Evolutionary conservation across 306 rosid genomes (phyloP).

Genomic region (Purshia tridentata): DNA sequence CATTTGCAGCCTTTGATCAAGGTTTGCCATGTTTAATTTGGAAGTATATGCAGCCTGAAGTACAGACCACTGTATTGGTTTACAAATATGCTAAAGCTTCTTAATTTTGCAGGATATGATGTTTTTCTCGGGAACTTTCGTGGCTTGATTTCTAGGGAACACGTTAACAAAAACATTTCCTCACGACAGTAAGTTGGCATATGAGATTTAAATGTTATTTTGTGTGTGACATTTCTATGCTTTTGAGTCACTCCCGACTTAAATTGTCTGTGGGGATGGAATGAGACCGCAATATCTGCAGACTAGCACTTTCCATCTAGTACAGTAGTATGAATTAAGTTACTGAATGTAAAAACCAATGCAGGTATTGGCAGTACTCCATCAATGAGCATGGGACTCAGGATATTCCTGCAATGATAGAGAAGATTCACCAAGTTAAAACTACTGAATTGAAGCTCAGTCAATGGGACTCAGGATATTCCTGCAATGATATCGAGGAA

Average conservation of each 20-base stretch:
- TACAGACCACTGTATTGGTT: constrained; percentile 1
- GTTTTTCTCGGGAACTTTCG: constrained; percentile 83
- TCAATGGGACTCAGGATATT: no score
- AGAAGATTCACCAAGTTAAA: constrained; percentile 80
- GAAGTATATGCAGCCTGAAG: constrained; percentile 2
- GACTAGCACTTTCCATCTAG: neutral
- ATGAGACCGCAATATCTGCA: neutral
- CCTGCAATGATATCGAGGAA: constrained; percentile 56
- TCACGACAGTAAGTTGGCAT: constrained; percentile 63
- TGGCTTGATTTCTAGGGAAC: constrained; percentile 88
- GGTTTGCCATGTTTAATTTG: constrained; percentile 47
- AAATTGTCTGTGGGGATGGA: neutral
- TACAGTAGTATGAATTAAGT: neutral
- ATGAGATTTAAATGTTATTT: neutral
- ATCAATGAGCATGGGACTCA: constrained; percentile 88
- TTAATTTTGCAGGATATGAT: constrained; percentile 65
- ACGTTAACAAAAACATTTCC: constrained; percentile 64
- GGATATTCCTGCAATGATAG: constrained; percentile 90
- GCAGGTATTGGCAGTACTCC: constrained; percentile 92
- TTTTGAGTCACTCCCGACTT: neutral
- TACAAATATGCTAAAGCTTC: constrained; percentile 14
- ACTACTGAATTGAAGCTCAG: constrained; percentile 65
- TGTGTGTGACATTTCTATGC: neutral
- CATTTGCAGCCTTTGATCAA: constrained; percentile 97
- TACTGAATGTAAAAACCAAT: constrained; percentile 21